Conservation (phyloP, 1,139 yeast species). For the Kodamaea anthophila region DNA sequence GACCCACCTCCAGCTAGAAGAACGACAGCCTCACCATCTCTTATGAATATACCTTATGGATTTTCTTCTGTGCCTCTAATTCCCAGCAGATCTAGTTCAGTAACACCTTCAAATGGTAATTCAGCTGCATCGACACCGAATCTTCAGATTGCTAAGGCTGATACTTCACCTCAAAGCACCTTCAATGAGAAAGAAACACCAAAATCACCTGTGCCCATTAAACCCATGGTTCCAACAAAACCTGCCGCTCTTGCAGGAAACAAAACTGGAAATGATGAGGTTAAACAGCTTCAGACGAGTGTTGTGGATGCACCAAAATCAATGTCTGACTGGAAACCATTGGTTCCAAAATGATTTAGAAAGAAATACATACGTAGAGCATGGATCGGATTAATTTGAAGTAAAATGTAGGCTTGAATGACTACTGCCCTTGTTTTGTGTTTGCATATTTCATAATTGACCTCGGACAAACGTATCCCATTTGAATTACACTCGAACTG, state of each 20-base stretch:
- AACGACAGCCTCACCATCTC: constrained; percentile 7
- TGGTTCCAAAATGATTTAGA: constrained; percentile 50
- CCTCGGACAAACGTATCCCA: too few relatives aligned
- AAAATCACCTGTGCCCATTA: constrained; percentile 5
- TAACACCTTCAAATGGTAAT: constrained; percentile 18
- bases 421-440: too few relatives aligned
- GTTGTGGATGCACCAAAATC: constrained; percentile 8
- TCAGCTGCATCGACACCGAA: constrained; percentile 11
- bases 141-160: constrained; percentile 3
- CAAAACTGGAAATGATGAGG: constrained; percentile 10
- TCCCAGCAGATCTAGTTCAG: constrained; percentile 31
- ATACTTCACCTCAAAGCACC: not conserved
- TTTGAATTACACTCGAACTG: too few relatives aligned
- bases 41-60: constrained; percentile 21
- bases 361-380: too few relatives aligned
- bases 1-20: constrained; percentile 26
- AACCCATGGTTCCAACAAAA: constrained; percentile 35
- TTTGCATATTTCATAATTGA: too few relatives aligned
- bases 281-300: constrained; percentile 9
- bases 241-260: constrained; percentile 23
- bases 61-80: constrained; percentile 36
- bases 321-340: constrained; percentile 54
- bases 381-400: too few relatives aligned
- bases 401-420: too few relatives aligned
- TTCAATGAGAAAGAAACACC: too few relatives aligned